These are phyloP conservation scores for Suillus paluster DNA, from an alignment of 768 basidiomycete species.

Conservation along the genomic window DNA sequence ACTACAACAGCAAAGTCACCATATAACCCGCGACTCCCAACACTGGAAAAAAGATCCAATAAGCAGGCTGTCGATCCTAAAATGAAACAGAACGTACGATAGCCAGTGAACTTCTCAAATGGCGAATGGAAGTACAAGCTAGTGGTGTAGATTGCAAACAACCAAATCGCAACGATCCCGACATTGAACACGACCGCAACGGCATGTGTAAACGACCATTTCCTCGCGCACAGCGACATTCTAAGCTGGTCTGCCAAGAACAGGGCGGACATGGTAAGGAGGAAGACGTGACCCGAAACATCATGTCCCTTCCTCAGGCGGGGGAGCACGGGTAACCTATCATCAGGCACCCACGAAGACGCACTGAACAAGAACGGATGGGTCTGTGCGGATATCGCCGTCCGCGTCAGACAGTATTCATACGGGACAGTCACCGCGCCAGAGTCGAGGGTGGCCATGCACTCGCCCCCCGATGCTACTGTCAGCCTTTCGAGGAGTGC, in stretches of 20 bases:
- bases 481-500: slow-evolving; percentile 70
- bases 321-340: slow-evolving; percentile 55
- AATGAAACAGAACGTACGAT: slow-evolving; percentile 54
- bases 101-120: slow-evolving; percentile 85
- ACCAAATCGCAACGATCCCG: slow-evolving; percentile 62
- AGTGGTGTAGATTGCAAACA: slow-evolving; percentile 79
- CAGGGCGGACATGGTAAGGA: slow-evolving; percentile 78
- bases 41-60: slow-evolving; percentile 30
- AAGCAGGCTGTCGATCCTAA: background rate
- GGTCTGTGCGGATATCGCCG: slow-evolving; percentile 56
- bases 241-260: slow-evolving; percentile 81
- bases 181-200: slow-evolving; percentile 52
- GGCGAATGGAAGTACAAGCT: slow-evolving; percentile 92
- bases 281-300: slow-evolving; percentile 91
- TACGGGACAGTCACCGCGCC: slow-evolving; percentile 57
- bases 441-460: slow-evolving; percentile 64
- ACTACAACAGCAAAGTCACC: slow-evolving; percentile 31
- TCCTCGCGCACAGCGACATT: slow-evolving; percentile 48
- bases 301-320: slow-evolving; percentile 85
- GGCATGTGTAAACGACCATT: slow-evolving; percentile 50
- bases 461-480: slow-evolving; percentile 73
- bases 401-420: slow-evolving; percentile 58
- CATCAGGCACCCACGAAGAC: slow-evolving; percentile 37
- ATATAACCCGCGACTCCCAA: slow-evolving; percentile 42
- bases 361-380: slow-evolving; percentile 68